Base-by-base conservation (phyloP, 805 yeast species). In the Candida palmyrensis region DNA sequence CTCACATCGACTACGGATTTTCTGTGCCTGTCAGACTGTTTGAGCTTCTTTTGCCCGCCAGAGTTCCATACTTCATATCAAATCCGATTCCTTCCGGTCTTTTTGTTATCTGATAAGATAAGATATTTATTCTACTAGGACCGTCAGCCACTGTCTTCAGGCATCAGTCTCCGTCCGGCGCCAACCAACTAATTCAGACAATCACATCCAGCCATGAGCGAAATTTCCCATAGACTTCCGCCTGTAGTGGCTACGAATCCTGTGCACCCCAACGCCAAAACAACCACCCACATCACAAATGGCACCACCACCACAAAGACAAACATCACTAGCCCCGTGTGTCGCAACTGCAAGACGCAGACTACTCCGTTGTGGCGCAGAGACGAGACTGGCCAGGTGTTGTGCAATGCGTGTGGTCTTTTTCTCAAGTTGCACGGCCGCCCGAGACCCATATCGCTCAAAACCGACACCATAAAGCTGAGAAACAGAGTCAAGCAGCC, bases 301-400 rank as follows among this genome's bases (percentile, higher is more conserved):
- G 83, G 83, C 18, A 66, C 80, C 24, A 73, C 82, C 16, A 76
- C 83, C n/a, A 67, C 81, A 12, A 78, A 77, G 44, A 68, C 79
- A 12, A 78, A 74, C 47, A 73, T 77, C 40, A 57, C 79, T 10
- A 65, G 76, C 21, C 86, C 94, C 4, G 71, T 81, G 15, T 89
- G 97, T 56, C 85, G 82, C 46, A 89, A 89, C 57, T 89, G 97
- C 62, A 75, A 81, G 49, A 89, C 97, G 2, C 83, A 87, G 38
- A 89, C 92, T 2, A 89, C 97, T 2, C 97, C 97, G 1, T 65
- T 89, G 18, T 89, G 97, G 97, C 73, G 97, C 58, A 71, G 97
- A 42, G 96, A 89, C 59, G 96, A 88, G 49, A 76, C 84, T 8
- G 62, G 62, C 12, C 71, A 65, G 47, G 95, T 89, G 21, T 69